Base-by-base conservation (phyloP, 257 asterid genomes). In the Salvia rosmarinus region DNA sequence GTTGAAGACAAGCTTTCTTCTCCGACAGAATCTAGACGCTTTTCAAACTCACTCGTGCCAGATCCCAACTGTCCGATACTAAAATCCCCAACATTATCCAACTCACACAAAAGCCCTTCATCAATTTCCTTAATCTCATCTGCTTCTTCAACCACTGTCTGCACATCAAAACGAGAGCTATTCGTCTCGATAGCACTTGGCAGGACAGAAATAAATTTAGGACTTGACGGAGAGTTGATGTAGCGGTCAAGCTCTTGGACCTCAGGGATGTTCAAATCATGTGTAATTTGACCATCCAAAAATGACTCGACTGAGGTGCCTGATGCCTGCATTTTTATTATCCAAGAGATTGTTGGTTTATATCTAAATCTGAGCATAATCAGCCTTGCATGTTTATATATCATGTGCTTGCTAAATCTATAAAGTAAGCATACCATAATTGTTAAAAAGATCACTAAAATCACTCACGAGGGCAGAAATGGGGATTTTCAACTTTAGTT, bases 71-170 rank as follows among this genome's bases (percentile, higher is more conserved):
- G 84, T 43, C 66, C 50, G 74, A 79, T 54, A 74, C 85, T 79
- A 59, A 89, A 87, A 84, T 90, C 98, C 64, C 94, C 91, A 54
- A 86, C 88, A 16, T 81, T 75, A 77, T 93, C 98, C 70, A 93
- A 75, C 77, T 90, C 97, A 32, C 85, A 83, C 79, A 93, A 74
- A 19, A 89, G 73, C 49, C 57, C 89, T 71, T 89, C 96, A 65
- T 90, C 94, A 44, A 90, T 87, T 83, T 87, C 95, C 80, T 81
- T 80, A 21, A 89, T 86, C 64, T 83, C 89, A 51, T 86, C 89
- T 9, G 69, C 82, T 57, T 86, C 90, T 54, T 93, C 93, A 67
- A 69, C 76, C 58, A 68, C 71, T 70, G 83, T 75, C 79, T 73
- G 84, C 81, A 71, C 39, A 60, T 83, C 80, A 67, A 67, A 76